Evolutionary conservation across 2,329 filamentous ascomycete genomes (phyloP).

Genomic region (Scleromitrula shiraiana): DNA sequence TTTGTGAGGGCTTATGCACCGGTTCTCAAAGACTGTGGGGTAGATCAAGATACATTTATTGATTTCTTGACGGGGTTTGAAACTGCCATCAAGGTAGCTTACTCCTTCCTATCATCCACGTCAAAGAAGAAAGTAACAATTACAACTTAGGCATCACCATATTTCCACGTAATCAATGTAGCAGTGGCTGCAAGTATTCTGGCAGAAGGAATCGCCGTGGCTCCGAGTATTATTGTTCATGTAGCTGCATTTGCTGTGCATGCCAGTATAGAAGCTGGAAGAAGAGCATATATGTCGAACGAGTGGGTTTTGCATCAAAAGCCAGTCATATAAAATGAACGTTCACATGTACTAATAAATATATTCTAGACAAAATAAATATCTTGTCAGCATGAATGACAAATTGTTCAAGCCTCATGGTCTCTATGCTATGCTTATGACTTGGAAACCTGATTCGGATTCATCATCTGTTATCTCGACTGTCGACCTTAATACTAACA

Average conservation of each 20-base stretch:
- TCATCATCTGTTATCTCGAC: conserved; percentile 14
- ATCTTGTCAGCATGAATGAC: conserved; percentile 47
- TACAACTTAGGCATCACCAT: conserved; percentile 31
- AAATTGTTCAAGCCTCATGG: conserved; percentile 49
- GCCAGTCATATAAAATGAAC: conserved; percentile 36
- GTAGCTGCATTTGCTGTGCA: conserved; percentile 3
- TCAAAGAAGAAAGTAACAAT: not conserved
- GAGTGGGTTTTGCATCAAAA: conserved; percentile 31
- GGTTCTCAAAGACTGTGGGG: conserved; percentile 36
- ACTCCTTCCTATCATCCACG: not conserved
- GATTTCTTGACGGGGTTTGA: conserved; percentile 41
- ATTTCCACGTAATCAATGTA: conserved; percentile 35
- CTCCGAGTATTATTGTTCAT: conserved; percentile 34
- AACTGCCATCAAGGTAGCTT: conserved; percentile 1
- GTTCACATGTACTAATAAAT: too few relatives aligned
- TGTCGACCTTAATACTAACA: conserved; percentile 32
- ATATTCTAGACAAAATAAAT: conserved; percentile 37
- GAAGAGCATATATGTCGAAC: conserved; percentile 8
- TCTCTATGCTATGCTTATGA: conserved; percentile 46
- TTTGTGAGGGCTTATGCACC: conserved; percentile 47
- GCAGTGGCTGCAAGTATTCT: conserved; percentile 19
- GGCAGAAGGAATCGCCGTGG: conserved; percentile 25
- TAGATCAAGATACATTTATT: conserved; percentile 41
- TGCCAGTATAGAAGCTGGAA: conserved; percentile 1
- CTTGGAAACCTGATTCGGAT: conserved; percentile 37